Evolutionary conservation across 192 early-diverging fungal species (phyloP).

Genomic region (Coemansia sp.): DNA sequence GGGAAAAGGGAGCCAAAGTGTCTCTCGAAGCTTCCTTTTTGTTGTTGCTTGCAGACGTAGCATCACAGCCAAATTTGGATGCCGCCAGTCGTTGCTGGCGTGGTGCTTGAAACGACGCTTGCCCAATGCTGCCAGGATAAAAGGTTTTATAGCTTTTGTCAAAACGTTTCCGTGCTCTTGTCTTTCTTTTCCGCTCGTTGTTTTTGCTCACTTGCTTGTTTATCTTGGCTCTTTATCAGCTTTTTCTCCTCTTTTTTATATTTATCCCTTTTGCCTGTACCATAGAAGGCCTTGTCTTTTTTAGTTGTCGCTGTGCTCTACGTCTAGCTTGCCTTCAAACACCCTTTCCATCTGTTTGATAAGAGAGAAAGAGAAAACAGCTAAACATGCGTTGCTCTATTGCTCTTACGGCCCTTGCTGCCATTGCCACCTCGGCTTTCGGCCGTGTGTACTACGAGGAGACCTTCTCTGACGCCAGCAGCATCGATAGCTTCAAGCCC

Average conservation of each 20-base stretch:
- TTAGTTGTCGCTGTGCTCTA: slow-evolving; percentile 5
- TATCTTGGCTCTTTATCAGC: not conserved
- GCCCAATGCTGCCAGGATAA: too few species aligned
- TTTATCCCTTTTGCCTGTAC: too few species aligned
- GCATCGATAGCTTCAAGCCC: slow-evolving; percentile 65
- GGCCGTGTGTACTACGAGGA: slow-evolving; percentile 82
- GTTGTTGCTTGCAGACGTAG: too few species aligned
- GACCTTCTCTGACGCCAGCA: slow-evolving; percentile 64
- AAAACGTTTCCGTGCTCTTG: too few species aligned
- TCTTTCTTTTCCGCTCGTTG: slow-evolving; percentile 1
- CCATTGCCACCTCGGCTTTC: slow-evolving; percentile 36
- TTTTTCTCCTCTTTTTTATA: too few species aligned
- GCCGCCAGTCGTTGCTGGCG: not conserved
- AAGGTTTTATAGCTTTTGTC: too few species aligned
- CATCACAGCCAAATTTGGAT: too few species aligned
- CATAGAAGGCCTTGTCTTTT: too few species aligned
- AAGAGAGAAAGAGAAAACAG: not conserved
- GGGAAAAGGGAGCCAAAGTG: too few species aligned
- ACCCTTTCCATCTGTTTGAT: not conserved
- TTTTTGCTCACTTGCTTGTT: slow-evolving; percentile 1
- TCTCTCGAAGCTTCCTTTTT: slow-evolving; percentile 11
- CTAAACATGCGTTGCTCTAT: slow-evolving; percentile 43
- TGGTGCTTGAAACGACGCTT: too few species aligned
- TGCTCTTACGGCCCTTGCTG: slow-evolving; percentile 37
- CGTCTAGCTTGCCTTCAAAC: not conserved